Base-by-base conservation (phyloP, 768 basidiomycete species). In the Tricholoma terreum region DNA sequence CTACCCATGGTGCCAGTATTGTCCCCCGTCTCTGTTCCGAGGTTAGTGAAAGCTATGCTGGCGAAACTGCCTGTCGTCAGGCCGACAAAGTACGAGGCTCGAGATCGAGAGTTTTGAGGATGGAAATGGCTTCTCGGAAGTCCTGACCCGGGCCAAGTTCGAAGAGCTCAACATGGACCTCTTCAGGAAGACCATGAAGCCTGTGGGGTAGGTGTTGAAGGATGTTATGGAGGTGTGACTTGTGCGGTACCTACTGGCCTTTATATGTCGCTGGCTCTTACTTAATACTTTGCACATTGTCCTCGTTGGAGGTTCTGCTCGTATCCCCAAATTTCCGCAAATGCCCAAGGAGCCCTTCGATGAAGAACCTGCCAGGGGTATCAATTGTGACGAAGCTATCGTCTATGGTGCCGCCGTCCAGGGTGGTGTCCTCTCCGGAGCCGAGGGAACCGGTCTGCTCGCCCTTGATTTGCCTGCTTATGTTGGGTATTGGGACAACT, bases 151-250 rank as follows among this genome's bases (percentile, higher is more conserved):
- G 55, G 96, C 96, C 79, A 98, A 97, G 77, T 98, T 99, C 71
- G 96, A 98, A 74, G 95, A 98, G 74, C 82, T 98, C 63, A 97
- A 96, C 85, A 89, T 97, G 80, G 96, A 99, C 68, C 85, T 98
- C 53, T 99, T 99, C 90, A 84, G 96, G 69, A 96, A 96, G 85
- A 99, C 96, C 33, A 93, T 98, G 92, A 95, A 95, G 81, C 96
- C 96, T 61, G 96, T 98, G 59, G 95, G 98, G 75, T 95, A 97
- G 75, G 96, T 98, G 19, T 81, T 98, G 65, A 97, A 97, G 86
- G 96, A 98, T 68, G 90, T 95, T 62, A 89, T 89, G 65, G 89
- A 98, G 77, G 90, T 89, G 77, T 71, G 22, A 34, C 34, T 55
- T 9, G 4, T 10, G 11, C 1, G 1, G 33, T 40, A 19, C 15